Evolutionary conservation across 1,284 basidiomycete species (phyloP), one percentile per base, ranked within the genome.

Genomic region (Trichosporon inkin): DNA sequence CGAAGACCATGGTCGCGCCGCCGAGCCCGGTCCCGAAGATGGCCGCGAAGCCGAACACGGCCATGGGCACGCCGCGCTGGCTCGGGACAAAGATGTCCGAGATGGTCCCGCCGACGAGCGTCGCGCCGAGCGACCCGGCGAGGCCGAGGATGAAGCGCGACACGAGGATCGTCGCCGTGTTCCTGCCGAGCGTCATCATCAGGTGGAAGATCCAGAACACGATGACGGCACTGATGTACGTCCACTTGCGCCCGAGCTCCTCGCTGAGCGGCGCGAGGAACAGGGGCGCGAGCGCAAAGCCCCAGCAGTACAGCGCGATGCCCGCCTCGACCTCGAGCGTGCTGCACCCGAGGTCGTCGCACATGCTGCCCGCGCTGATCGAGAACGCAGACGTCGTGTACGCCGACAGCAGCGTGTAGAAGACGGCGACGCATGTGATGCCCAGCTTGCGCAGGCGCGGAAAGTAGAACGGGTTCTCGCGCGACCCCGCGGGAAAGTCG

Each of bases 81-180:
- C 40, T 41, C 1, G 53, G 59, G 8, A 47, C 49, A 35, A 58
- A 89, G 32, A 89, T 84, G 70, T 89, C 88, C 11, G 86, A 84
- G 36, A 91, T 82, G 0, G 86, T 88, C 1, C 88, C 88, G 14
- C 88, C 88, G 2, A 90, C 89, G 81, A 91, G 85, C 0, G 88
- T 88, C 0, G 86, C 80, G 2, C 85, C 85, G 0, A 85, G 77
- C 1, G 70, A 72, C 0, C 87, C 88, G 61, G 86, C 85, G 0
- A 82, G 83, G 1, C 89, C 89, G 52, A 84, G 82, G 1, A 68
- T 70, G 62, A 90, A 84, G 2, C 89, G 82, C 0, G 82, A 83
- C 19, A 88, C 70, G 36, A 89, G 81, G 17, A 90, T 84, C 0
- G 86, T 87, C 41, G 85, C 80, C 2, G 88, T 84, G 69, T 89